Base-by-base conservation (phyloP, 495 filamentous ascomycete genomes). In the Hyaloscypha hepaticicola region DNA sequence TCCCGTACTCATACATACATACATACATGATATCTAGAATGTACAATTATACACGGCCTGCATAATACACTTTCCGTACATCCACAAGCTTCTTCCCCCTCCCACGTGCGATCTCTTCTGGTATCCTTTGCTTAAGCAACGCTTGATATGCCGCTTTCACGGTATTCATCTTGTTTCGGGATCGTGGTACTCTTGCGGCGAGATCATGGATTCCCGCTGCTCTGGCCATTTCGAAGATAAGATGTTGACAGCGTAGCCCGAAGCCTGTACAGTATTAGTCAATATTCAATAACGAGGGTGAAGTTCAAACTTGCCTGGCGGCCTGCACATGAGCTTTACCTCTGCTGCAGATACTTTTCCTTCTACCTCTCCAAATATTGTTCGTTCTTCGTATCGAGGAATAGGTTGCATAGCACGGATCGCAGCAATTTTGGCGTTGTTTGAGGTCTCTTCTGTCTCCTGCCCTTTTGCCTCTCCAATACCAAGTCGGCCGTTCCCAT, bases 51-150 rank as follows among this genome's bases (percentile, higher is more conserved):
- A 69, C 66, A 65, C 62, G 67, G 29, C 93, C 93, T 21, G 89
- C 91, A 79, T 97, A 98, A 79, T 99, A 99, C 71, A 98, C 95
- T 81, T 93, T 97, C 71, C 95, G 82, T 53, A 93, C 89, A 81
- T 99, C 95, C 21, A 98, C 92, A 68, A 99, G 76, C 83, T 99
- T 99, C 83, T 87, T 92, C 51, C 95, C 94, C 58, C 92, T 77
- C 48, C 88, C 94, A 31, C 88, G 79, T 51, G 95, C 95, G 73
- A 99, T 83, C 70, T 92, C 87, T 73, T 98, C 91, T 11, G 96
- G 96, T 68, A 94, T 77, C 63, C 81, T 83, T 80, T 99, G 95
- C 77, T 77, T 88, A 77, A 83, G 80, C 52, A 99, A 80, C 1
- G 94, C 95, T 72, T 93, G 70, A 72, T 90, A 89, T 29, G 90